A percentile compares a stretch with the other conserved stretches of the same genome.
Conservation (phyloP, 2,329 filamentous ascomycete species). For the Fusarium sterilihyphosum region DNA sequence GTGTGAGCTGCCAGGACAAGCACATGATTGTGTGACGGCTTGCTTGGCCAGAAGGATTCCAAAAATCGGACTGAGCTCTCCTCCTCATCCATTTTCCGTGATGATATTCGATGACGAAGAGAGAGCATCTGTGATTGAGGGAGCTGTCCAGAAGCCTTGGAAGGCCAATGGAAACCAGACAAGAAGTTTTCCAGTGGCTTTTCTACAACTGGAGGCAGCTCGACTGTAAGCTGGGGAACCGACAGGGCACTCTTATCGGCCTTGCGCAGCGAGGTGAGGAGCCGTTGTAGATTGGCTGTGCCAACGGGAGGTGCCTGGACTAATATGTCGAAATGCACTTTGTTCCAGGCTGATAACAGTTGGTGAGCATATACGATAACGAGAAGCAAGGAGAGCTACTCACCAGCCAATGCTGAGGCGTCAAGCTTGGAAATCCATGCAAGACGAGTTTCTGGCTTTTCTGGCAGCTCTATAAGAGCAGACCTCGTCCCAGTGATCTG, state of each 20-base stretch:
- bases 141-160: conserved; percentile 50
- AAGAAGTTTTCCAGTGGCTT: conserved; percentile 70
- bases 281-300: conserved; percentile 77
- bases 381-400: conserved; percentile 22
- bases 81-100: conserved; percentile 67
- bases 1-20: conserved; percentile 85
- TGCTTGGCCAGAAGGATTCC: conserved; percentile 86
- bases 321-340: conserved; percentile 81
- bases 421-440: conserved; percentile 85
- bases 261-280: conserved; percentile 78
- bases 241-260: conserved; percentile 80
- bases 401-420: conserved; percentile 73
- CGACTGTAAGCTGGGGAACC: conserved; percentile 81
- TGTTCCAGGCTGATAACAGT: conserved; percentile 73
- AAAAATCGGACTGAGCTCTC: conserved; percentile 80
- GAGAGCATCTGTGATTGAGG: conserved; percentile 67
- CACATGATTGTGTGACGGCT: conserved; percentile 74
- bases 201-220: conserved; percentile 80
- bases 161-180: conserved; percentile 74
- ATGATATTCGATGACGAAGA: conserved; percentile 77
- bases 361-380: conserved; percentile 22
- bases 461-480: conserved; percentile 81
- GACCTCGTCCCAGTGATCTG: conserved; percentile 62
- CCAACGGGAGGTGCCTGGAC: conserved; percentile 78
- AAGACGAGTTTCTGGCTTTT: conserved; percentile 68